Evolutionary conservation across 306 rosid species (phyloP), one percentile per base, ranked within the genome.

Genomic region (Citrullus mucosospermus): DNA sequence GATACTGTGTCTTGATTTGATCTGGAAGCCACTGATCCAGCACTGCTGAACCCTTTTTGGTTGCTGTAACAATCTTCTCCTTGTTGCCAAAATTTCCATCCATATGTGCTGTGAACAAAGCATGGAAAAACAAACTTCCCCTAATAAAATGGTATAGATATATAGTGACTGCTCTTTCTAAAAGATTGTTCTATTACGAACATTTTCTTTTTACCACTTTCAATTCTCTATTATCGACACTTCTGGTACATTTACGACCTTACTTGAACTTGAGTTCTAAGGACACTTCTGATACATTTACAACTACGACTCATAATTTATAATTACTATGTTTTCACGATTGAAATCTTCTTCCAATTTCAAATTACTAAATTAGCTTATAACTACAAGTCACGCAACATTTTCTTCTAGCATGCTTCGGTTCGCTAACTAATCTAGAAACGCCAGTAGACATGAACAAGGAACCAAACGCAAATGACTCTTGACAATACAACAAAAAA

Each of bases 11-110:
- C 84, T 88, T 95, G 5, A 95, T 81, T 73, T 88, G 72, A 82
- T 95, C 96, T 0, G 99, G 93, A 76, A 95, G 91, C 90, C 96
- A 88, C 61, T 86, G 93, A 79, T 95, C 99, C 81, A 92, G 85
- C 41, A 95, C 91, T 15, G 97, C 96, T 1, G 88, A 86, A 20
- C 99, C 99, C 85, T 95, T 95, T 77, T 91, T 92, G 81, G 96
- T 92, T 5, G 96, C 90, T 4, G 96, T 95, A 55, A 91, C 87
- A 36, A 88, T 84, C 86, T 87, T 92, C 83, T 89, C 96, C 81
- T 73, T 79, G 79, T 83, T 81, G 74, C 36, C 66, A 3, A 18
- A 84, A 56, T 70, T 46, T 76, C 54, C 66, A 63, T 82, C 88
- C 78, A 81, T 83, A 60, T 83, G 85, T 74, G 73, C 88, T 82